Evolutionary conservation across 176 grass and related monocot genomes (phyloP).

Genomic region (Miscanthus lutarioriparius): DNA sequence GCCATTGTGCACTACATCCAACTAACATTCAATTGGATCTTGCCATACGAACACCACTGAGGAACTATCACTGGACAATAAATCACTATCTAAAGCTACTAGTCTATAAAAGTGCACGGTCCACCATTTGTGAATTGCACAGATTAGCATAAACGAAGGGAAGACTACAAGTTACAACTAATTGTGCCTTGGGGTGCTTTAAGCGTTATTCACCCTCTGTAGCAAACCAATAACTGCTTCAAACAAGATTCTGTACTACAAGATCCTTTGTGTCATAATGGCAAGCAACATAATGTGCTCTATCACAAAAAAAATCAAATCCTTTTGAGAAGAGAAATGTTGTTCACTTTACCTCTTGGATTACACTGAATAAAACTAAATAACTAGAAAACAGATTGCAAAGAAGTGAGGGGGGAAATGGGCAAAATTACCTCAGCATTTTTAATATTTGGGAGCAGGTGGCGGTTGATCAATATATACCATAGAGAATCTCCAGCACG

Average conservation of each 20-base stretch:
- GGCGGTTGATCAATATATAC: slow-evolving; percentile 90
- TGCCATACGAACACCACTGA: neutral
- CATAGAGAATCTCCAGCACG: slow-evolving; percentile 93
- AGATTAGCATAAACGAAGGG: neutral
- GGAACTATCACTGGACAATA: neutral
- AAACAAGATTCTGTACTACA: neutral
- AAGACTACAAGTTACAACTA: neutral
- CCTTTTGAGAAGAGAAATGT: neutral
- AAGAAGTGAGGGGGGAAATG: neutral
- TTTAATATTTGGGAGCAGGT: slow-evolving; percentile 81
- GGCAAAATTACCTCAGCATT: slow-evolving; percentile 79
- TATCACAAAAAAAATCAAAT: neutral
- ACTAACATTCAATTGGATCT: neutral
- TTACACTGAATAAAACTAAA: slow-evolving; percentile 3
- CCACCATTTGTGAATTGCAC: neutral
- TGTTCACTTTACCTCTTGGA: neutral
- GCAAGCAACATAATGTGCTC: neutral
- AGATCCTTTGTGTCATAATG: neutral
- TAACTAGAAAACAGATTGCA: slow-evolving; percentile 18
- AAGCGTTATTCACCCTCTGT: neutral
- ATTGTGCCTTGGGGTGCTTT: neutral
- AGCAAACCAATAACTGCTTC: neutral
- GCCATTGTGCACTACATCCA: neutral
- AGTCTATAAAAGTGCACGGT: neutral
- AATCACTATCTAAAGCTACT: neutral